phyloP scores from a whole-genome alignment of 768 basidiomycete genomes.

The Naganishia kalamii region DNA sequence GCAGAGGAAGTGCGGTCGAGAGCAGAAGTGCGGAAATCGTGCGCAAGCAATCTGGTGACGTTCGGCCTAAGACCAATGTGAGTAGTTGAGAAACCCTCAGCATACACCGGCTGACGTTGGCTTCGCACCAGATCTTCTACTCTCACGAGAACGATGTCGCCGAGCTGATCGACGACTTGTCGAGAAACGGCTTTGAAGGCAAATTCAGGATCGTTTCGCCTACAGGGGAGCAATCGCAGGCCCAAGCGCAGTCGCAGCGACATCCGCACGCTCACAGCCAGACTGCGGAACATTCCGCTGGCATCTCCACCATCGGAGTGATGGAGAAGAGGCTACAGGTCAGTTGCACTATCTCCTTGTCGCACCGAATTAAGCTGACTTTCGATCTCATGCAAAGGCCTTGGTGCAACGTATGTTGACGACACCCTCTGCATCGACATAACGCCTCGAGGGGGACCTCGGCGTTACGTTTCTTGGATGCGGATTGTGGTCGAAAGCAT shows the following conservation, averaged over 20 bases:
- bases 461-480: no score
- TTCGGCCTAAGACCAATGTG: conserved; percentile 15
- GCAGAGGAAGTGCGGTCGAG: conserved; percentile 1
- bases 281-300: background rate
- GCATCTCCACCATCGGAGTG: background rate
- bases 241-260: no score
- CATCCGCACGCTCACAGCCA: background rate
- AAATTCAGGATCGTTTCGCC: conserved; percentile 18
- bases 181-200: conserved; percentile 16
- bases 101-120: background rate
- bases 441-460: no score
- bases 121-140: conserved; percentile 10
- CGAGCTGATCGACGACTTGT: conserved; percentile 19
- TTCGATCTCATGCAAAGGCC: background rate
- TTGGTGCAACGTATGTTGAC: conserved; percentile 11
- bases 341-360: background rate
- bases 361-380: background rate
- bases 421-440: background rate
- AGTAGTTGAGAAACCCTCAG: background rate
- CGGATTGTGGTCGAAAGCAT: no score
- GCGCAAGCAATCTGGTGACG: background rate
- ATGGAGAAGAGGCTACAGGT: conserved; percentile 17
- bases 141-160: conserved; percentile 8
- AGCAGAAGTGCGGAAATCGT: background rate
- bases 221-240: background rate